Evolutionary conservation across 2,329 filamentous ascomycete species (phyloP), one percentile per base, ranked within the genome.

Genomic region (Phaeosphaeriaceae sp.): DNA sequence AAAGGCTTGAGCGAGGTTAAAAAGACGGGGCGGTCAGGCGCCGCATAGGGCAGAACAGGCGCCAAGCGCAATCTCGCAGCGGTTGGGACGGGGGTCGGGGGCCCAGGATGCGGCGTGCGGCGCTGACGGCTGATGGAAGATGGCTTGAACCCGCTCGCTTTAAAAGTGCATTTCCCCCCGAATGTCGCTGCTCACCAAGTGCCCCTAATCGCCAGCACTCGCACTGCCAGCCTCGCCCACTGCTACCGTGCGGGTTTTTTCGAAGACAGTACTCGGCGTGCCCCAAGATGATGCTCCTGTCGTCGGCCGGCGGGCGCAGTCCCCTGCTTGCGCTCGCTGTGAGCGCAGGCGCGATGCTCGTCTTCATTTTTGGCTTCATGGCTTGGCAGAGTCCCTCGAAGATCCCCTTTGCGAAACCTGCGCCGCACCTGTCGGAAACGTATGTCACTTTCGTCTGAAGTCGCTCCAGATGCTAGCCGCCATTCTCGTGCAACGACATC

Each of bases 361-460:
- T 76, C 49, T 73, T 77, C 58, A 64, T 75, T 55, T 72, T 77
- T 28, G 75, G 71, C 26, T 69, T 77, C 42, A 66, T 77, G 60
- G 71, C 73, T 24, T 77, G 72, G 73, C 72, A 73, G 53, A 67
- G 66, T 24, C 73, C 73, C 15, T 59, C 69, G 40, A 57, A 64
- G 19, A 64, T 75, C 21, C 58, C 68, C 2, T 71, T 75, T 23
- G 59, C 62, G 1, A 66, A 66, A 54, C 35, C 51, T 8, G 56
- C 64, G 30, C 64, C 65, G 24, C 67, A 67, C 46, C 63, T 69
- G 24, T 49, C 47, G 15, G 68, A 71, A 24, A 63, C 71, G 74
- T 77, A 71, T 40, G 35, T 40, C 17, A 6, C 13, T 17, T n/a
- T 17, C 35, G 35, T 71, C 67, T 49, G 7, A 40, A 32, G 5